Conservation (phyloP, 2,329 filamentous ascomycete species). For the Diaporthe sp. region DNA sequence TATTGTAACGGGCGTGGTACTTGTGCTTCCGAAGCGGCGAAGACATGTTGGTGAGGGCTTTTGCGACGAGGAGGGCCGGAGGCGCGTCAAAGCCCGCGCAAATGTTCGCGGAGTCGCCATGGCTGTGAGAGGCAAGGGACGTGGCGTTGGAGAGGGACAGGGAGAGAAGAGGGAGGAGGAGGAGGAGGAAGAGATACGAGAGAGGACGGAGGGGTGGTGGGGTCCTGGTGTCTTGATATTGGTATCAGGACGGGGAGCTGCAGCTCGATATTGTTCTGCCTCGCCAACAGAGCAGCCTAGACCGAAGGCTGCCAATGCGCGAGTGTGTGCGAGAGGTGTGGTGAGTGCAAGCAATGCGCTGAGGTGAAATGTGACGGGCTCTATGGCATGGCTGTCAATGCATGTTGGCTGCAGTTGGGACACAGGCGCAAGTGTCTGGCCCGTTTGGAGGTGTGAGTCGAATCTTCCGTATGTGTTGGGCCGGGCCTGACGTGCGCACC, state of each 20-base stretch:
- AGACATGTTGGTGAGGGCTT: constrained; percentile 25
- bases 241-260: background rate
- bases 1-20: background rate
- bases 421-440: constrained; percentile 14
- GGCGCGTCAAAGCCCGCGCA: constrained; percentile 25
- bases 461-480: background rate
- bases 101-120: constrained; percentile 31
- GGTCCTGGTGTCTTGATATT: background rate
- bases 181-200: background rate
- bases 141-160: background rate
- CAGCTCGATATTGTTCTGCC: background rate
- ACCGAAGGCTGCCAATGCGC: background rate
- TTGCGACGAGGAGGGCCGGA: background rate
- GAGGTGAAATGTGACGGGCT: background rate
- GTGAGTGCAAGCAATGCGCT: constrained; percentile 6
- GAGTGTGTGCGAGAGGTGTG: no score
- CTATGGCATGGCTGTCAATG: constrained; percentile 17
- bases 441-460: background rate
- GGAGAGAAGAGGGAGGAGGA: background rate
- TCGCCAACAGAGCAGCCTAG: constrained; percentile 16
- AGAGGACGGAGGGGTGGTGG: background rate
- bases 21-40: constrained; percentile 23
- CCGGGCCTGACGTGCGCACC: background rate
- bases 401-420: constrained; percentile 37
- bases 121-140: background rate